Percentiles rank a stretch among this genome's conserved stretches.
phyloP scores from a whole-genome alignment of 2,329 filamentous ascomycete genomes.

The Lecanicillium sp. region DNA sequence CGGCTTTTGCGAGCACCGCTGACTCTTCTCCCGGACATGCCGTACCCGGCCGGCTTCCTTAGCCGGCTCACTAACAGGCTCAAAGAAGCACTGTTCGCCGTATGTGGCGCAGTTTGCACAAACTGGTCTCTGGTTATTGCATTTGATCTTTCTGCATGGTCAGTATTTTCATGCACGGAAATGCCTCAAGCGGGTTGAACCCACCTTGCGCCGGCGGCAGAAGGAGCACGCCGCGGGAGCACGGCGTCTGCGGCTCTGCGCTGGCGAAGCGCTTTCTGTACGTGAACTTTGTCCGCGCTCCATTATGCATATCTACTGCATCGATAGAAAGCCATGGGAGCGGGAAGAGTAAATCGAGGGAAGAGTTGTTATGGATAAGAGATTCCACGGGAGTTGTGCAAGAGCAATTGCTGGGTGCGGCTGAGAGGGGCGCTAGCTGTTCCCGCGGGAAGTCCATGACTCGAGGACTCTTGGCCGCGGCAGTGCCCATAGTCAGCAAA shows the following conservation, averaged over 20 bases:
- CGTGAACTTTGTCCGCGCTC: no score
- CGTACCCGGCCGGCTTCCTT: conserved; percentile 11
- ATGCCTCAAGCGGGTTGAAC: background rate
- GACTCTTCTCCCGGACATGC: conserved; percentile 8
- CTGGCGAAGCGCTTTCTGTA: conserved; percentile 7
- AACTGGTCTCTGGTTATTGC: conserved; percentile 34
- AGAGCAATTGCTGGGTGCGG: no score
- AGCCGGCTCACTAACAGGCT: conserved; percentile 22
- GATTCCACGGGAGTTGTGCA: no score
- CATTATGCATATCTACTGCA: no score
- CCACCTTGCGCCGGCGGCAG: conserved; percentile 20
- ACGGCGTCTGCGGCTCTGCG: conserved; percentile 14
- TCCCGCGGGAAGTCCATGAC: no score
- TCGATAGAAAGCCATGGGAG: no score
- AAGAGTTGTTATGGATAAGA: no score
- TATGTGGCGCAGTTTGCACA: conserved; percentile 40
- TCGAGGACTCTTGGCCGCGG: no score
- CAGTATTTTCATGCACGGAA: conserved; percentile 2
- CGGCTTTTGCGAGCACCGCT: background rate
- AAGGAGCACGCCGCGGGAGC: conserved; percentile 19
- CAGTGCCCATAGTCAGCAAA: no score
- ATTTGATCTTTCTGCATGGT: conserved; percentile 35
- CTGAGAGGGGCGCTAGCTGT: no score
- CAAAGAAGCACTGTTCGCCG: conserved; percentile 34
- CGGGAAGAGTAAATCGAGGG: no score